These are phyloP conservation scores for Umbelopsis isabellina DNA, from an alignment of 192 early-diverging fungal genomes.

Conservation along the genomic window DNA sequence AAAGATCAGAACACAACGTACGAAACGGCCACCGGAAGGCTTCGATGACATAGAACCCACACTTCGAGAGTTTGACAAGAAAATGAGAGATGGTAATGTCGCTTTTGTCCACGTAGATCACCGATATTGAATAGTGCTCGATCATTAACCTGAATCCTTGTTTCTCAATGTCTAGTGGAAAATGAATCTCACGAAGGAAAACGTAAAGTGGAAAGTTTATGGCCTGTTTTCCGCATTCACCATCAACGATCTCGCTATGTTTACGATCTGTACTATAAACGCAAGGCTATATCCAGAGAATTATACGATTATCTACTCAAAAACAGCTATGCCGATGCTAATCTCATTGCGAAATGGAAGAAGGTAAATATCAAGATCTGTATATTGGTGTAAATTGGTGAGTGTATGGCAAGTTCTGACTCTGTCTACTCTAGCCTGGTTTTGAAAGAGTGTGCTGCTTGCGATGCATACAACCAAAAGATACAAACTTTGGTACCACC, in stretches of 20 bases:
- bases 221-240: conserved; percentile 95
- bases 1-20: conserved; percentile 74
- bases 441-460: conserved; percentile 98
- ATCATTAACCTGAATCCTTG: neutral
- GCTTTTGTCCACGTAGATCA: neutral
- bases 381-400: no score
- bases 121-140: neutral
- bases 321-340: conserved; percentile 87
- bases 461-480: conserved; percentile 94
- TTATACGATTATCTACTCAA: conserved; percentile 95
- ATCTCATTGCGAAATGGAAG: conserved; percentile 98
- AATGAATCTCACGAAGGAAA: conserved; percentile 94
- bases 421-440: conserved; percentile 61
- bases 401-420: neutral
- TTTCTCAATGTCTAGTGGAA: conserved; percentile 66
- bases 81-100: conserved; percentile 91
- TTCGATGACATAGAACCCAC: conserved; percentile 97
- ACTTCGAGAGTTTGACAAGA: conserved; percentile 83
- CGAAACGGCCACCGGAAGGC: conserved; percentile 89
- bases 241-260: conserved; percentile 98
- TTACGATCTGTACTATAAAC: conserved; percentile 96
- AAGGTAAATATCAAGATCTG: conserved; percentile 60
- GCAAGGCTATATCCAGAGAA: conserved; percentile 89
- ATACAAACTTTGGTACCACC: conserved; percentile 97
- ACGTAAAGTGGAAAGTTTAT: conserved; percentile 88